phyloP scores from a whole-genome alignment of 371 early-diverging fungal species.

The Syncephalastrum sp. region DNA sequence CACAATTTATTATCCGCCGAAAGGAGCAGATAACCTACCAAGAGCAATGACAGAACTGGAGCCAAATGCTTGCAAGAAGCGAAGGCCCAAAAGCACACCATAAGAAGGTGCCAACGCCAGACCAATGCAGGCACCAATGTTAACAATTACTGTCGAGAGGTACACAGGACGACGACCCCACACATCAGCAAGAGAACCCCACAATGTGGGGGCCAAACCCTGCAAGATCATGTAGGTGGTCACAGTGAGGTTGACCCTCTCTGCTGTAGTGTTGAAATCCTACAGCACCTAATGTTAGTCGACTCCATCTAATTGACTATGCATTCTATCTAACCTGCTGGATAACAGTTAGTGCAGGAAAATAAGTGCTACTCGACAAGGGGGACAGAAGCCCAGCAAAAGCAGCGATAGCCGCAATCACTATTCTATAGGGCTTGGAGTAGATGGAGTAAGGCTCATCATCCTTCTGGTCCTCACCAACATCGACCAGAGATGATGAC shows the following conservation, averaged over 20 bases:
- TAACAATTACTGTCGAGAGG: conserved; percentile 49
- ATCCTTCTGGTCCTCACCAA: background rate
- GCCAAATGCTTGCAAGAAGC: conserved; percentile 61
- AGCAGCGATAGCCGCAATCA: conserved; percentile 17
- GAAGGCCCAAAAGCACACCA: conserved; percentile 51
- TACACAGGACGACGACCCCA: conserved; percentile 33
- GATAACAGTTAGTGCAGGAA: conserved; percentile 22
- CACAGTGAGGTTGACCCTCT: conserved; percentile 20
- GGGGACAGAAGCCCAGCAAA: conserved; percentile 26
- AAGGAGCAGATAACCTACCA: conserved; percentile 20
- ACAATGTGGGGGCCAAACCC: conserved; percentile 22
- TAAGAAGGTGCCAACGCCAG: conserved; percentile 50
- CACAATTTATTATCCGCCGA: too few species aligned
- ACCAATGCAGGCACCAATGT: conserved; percentile 52
- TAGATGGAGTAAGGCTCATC: conserved; percentile 7
- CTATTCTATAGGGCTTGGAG: conserved; percentile 7
- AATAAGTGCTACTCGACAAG: conserved; percentile 25
- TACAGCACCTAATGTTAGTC: conserved; percentile 3
- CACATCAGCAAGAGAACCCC: conserved; percentile 24
- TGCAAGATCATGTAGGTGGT: conserved; percentile 24
- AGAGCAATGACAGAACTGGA: conserved; percentile 59
- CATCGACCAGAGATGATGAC: too few species aligned
- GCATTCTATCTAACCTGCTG: conserved; percentile 15
- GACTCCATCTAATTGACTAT: background rate
- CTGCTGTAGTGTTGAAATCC: conserved; percentile 12